Conservation (phyloP, 805 yeast genomes). For the Metschnikowia amazonensis region DNA sequence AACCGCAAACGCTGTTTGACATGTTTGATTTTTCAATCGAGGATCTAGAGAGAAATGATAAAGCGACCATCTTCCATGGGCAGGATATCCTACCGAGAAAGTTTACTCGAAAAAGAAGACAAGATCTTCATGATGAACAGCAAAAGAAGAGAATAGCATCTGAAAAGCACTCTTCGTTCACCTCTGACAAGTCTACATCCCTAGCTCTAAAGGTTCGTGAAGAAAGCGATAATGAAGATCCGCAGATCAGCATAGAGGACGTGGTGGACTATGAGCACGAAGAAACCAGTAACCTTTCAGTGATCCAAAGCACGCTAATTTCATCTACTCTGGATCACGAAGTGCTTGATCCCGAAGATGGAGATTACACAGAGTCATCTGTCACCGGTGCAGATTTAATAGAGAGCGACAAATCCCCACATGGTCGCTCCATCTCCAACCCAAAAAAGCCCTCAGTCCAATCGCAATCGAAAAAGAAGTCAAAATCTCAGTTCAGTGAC, state of each 20-base stretch:
- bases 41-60: conserved; percentile 12
- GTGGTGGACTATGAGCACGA: background rate
- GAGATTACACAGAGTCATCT: conserved; percentile 6
- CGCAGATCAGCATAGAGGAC: background rate
- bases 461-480: background rate
- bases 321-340: background rate
- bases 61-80: conserved; percentile 11
- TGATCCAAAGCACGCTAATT: background rate
- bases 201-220: conserved; percentile 8
- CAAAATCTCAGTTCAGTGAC: conserved; percentile 14
- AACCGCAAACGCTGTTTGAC: conserved; percentile 6
- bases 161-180: background rate
- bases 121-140: conserved; percentile 3
- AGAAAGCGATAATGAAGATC: background rate
- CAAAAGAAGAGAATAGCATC: background rate
- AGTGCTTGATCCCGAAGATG: conserved; percentile 7
- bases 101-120: conserved; percentile 8
- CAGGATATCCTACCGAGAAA: conserved; percentile 7
- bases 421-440: background rate
- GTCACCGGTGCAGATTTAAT: background rate
- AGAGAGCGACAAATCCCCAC: background rate
- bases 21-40: conserved; percentile 18
- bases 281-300: background rate
- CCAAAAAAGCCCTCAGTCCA: background rate
- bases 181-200: conserved; percentile 2